Conservation (phyloP, 2,329 filamentous ascomycete species). For the Achaetomium macrosporum region DNA sequence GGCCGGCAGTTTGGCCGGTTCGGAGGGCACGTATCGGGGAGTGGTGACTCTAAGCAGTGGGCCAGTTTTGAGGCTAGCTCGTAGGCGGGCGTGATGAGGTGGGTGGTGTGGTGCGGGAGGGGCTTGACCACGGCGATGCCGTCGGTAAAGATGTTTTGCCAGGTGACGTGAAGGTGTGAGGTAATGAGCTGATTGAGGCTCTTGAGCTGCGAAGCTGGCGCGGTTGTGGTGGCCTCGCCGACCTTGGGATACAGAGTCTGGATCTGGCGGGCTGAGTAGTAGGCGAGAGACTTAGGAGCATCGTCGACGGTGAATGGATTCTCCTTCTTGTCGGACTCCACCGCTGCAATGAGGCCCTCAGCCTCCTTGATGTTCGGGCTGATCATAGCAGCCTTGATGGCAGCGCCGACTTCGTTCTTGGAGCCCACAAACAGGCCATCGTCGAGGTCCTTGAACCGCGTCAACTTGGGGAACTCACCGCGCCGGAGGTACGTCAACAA, state of each 20-base stretch:
- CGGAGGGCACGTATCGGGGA: constrained; percentile 76
- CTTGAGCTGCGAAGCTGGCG: constrained; percentile 54
- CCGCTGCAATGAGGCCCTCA: constrained; percentile 57
- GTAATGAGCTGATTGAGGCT: constrained; percentile 72
- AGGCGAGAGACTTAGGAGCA: constrained; percentile 63
- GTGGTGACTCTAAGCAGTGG: constrained; percentile 66
- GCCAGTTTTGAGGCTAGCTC: constrained; percentile 70
- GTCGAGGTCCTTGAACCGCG: constrained; percentile 65
- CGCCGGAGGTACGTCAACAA: constrained; percentile 67
- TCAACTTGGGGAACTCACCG: constrained; percentile 68
- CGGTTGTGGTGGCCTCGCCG: constrained; percentile 52
- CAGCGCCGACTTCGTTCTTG: constrained; percentile 56
- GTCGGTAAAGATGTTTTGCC: constrained; percentile 70
- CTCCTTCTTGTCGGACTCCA: constrained; percentile 26
- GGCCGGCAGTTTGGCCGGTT: constrained; percentile 69
- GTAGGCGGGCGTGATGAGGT: constrained; percentile 63
- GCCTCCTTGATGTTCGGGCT: constrained; percentile 49
- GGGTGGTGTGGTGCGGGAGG: constrained; percentile 65
- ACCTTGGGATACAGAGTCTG: constrained; percentile 62
- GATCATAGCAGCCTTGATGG: constrained; percentile 55
- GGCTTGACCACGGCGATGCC: constrained; percentile 82
- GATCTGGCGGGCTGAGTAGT: constrained; percentile 64
- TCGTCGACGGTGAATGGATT: constrained; percentile 61
- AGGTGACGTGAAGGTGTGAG: constrained; percentile 76
- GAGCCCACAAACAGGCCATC: constrained; percentile 69